These are phyloP conservation scores for Tylopilus intermedius DNA, from an alignment of 768 basidiomycete species.

Conservation along the genomic window DNA sequence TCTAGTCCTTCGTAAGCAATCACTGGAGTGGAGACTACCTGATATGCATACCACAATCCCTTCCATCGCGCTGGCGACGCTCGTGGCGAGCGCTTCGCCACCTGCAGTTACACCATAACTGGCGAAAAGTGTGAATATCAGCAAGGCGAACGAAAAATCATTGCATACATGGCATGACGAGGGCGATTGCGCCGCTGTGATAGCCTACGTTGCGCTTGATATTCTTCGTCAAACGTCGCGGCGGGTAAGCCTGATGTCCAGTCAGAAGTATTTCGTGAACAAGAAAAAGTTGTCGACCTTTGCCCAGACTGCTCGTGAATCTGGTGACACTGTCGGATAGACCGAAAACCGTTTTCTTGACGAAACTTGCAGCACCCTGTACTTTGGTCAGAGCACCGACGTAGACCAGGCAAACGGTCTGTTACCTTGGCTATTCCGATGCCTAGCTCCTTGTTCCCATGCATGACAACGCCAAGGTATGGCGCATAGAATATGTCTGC, in stretches of 20 bases:
- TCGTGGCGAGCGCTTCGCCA: conserved; percentile 88
- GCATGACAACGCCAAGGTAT: conserved; percentile 93
- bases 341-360: conserved; percentile 98
- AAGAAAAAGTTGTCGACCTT: conserved; percentile 48
- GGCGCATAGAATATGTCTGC: conserved; percentile 99
- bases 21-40: conserved; percentile 2
- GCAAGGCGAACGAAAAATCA: conserved; percentile 26
- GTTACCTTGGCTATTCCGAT: conserved; percentile 88
- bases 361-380: conserved; percentile 94
- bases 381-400: conserved; percentile 12
- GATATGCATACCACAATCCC: conserved; percentile 71
- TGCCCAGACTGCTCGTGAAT: conserved; percentile 94
- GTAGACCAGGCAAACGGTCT: not conserved
- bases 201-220: conserved; percentile 83
- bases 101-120: conserved; percentile 97
- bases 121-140: not conserved
- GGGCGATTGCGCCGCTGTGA: conserved; percentile 91
- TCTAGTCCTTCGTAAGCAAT: conserved; percentile 40
- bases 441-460: conserved; percentile 90
- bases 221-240: conserved; percentile 94
- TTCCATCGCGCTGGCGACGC: conserved; percentile 92
- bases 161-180: conserved; percentile 82
- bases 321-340: conserved; percentile 96
- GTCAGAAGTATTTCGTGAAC: not conserved
- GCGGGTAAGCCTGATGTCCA: conserved; percentile 76